Percentiles rank a stretch among this genome's conserved stretches.
phyloP scores from a whole-genome alignment of 257 asterid genomes.

The Lycium ferocissimum region DNA sequence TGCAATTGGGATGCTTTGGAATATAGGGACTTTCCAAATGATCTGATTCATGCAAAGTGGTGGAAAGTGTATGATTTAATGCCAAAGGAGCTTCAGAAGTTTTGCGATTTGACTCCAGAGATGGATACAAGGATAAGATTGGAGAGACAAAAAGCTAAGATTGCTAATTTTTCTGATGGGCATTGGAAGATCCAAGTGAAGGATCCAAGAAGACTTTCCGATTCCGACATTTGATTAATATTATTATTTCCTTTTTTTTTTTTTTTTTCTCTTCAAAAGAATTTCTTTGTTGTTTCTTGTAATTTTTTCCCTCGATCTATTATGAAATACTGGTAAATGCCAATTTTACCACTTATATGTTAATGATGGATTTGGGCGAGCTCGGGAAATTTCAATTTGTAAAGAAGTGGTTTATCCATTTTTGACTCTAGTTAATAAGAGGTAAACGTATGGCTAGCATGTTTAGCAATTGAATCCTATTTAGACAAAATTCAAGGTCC shows the following conservation, averaged over 20 bases:
- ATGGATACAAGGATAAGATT: conserved; percentile 42
- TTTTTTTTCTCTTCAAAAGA: neutral
- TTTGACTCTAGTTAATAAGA: neutral
- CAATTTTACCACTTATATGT: neutral
- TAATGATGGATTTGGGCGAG: neutral
- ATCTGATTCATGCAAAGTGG: conserved; percentile 72
- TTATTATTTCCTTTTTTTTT: neutral
- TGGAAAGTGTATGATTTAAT: conserved; percentile 61
- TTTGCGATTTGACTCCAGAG: conserved; percentile 44
- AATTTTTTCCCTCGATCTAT: neutral
- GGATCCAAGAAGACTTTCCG: conserved; percentile 40
- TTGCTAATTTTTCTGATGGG: conserved; percentile 40
- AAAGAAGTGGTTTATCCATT: neutral
- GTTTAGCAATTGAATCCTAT: neutral
- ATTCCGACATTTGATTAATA: neutral
- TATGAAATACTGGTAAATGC: neutral
- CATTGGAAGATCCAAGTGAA: conserved; percentile 49
- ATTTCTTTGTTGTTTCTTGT: conserved; percentile 20
- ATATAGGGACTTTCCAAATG: conserved; percentile 61
- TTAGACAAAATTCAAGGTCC: neutral
- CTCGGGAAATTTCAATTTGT: neutral
- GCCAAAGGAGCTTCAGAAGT: conserved; percentile 57
- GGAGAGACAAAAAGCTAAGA: conserved; percentile 41
- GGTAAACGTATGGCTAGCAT: neutral
- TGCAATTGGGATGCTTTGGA: conserved; percentile 72